Evolutionary conservation across 148 eudicot species (phyloP), one percentile per base, ranked within the genome.

Genomic region (Simmondsia chinensis): DNA sequence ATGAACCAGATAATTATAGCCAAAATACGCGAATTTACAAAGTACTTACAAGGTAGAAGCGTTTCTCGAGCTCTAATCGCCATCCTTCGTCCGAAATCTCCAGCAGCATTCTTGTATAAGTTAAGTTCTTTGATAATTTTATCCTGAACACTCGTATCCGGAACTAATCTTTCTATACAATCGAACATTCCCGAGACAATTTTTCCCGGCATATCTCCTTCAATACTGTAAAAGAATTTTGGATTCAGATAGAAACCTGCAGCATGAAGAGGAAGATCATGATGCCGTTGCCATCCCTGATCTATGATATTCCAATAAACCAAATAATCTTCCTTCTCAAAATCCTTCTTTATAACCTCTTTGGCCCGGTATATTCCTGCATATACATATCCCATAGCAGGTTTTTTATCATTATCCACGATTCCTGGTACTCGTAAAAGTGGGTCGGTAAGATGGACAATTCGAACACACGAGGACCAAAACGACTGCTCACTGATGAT

Each of bases 201-300:
- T 19, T 68, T 60, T 40, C 64, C 68, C 31, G 71, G 77, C 22
- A 76, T 10, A 49, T 84, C 84, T 37, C 78, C 83, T 29, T 81
- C 78, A 41, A 80, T 69, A 54, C 80, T 68, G 52, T 84, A 81
- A 47, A 77, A 89, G 54, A 66, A 89, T 35, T 69, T 75, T 17
- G 95, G 93, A 40, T 84, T 89, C 32, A 84, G 72, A 56, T 78
- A 84, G 37, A 89, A 89, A 15, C 87, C 95, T 7, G 95, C 97
- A 23, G 78, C 81, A 48, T 71, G 80, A 56, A 89, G 93, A 20
- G 97, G 95, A 65, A 73, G 83, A 25, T 66, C 60, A 28, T 68
- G 76, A 50, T 75, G 79, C 32, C 59, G 65, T 26, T 72, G 85
- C 97, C 85, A 84, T 52, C 95, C 65, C 37, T 62, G 63, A 76